These are phyloP conservation scores for Candida lessepsii DNA, from an alignment of 805 yeast species.

Conservation along the genomic window DNA sequence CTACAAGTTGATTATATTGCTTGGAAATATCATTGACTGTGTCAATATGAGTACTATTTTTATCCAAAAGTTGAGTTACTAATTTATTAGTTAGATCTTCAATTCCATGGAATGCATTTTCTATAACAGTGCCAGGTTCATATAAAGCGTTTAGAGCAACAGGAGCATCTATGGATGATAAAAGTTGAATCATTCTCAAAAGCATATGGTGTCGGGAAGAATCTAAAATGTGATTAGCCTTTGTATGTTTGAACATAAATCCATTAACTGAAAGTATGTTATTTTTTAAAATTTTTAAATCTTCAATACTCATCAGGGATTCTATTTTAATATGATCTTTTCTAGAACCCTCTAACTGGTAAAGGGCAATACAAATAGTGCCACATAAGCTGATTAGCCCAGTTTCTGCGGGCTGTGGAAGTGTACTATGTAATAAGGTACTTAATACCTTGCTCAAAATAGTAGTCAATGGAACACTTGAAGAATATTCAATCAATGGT, in stretches of 20 bases:
- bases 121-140: too few species aligned
- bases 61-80: background rate
- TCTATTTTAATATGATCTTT: background rate
- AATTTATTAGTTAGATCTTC: background rate
- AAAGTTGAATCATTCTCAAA: background rate
- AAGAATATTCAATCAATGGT: constrained; percentile 1
- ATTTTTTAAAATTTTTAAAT: background rate
- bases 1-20: background rate
- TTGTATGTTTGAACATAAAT: background rate
- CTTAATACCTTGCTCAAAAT: background rate
- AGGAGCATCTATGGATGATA: too few species aligned
- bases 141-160: too few species aligned
- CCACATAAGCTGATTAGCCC: constrained; percentile 10
- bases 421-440: background rate
- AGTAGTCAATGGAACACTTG: background rate
- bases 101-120: background rate
- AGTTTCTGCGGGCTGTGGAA: constrained; percentile 8
- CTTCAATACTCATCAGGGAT: background rate
- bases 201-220: background rate
- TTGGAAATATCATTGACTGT: background rate
- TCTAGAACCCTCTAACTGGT: background rate
- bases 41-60: background rate
- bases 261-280: background rate
- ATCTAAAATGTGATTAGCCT: background rate
- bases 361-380: background rate